These are phyloP conservation scores for Blastobotrys persicus DNA, from an alignment of 1,139 yeast genomes.

Conservation along the genomic window DNA sequence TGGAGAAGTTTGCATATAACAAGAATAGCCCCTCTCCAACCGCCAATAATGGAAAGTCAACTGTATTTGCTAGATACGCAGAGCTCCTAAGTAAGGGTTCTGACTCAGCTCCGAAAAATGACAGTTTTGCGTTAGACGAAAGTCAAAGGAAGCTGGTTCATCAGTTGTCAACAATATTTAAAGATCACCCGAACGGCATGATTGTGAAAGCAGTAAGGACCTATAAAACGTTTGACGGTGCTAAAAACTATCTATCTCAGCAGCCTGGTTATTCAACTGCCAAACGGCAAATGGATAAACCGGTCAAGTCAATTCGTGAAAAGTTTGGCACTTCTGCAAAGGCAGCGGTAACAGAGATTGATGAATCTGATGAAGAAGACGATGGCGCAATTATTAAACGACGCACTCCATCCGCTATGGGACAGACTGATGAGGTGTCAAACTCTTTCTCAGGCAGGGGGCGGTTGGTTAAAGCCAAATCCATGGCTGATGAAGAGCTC, in stretches of 20 bases:
- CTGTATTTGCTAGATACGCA: constrained; percentile 25
- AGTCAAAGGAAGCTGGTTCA: constrained; percentile 19
- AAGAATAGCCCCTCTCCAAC: background rate
- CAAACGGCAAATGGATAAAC: constrained; percentile 34
- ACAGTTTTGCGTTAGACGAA: too few relatives aligned
- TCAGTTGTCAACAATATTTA: constrained; percentile 32
- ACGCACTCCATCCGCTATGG: background rate
- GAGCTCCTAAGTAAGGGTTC: constrained; percentile 17
- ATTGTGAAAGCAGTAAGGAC: constrained; percentile 35
- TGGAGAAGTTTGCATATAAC: constrained; percentile 11
- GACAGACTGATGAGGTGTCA: background rate
- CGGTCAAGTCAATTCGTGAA: constrained; percentile 38
- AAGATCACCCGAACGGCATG: constrained; percentile 30
- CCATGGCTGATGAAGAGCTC: constrained; percentile 35
- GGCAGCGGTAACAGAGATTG: constrained; percentile 8
- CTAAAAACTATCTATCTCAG: constrained; percentile 36
- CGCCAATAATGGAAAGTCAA: constrained; percentile 14
- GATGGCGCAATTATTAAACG: constrained; percentile 10
- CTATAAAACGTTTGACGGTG: constrained; percentile 37
- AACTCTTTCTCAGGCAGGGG: constrained; percentile 7
- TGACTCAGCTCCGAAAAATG: constrained; percentile 7
- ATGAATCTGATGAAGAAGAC: constrained; percentile 18
- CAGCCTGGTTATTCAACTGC: constrained; percentile 17
- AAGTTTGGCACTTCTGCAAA: constrained; percentile 28
- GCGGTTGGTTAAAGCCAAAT: constrained; percentile 13